Percentiles rank a stretch among this genome's conserved stretches.
These are phyloP conservation scores for Rhizophagus clarus DNA, from an alignment of 192 early-diverging fungal genomes.

Conservation along the genomic window DNA sequence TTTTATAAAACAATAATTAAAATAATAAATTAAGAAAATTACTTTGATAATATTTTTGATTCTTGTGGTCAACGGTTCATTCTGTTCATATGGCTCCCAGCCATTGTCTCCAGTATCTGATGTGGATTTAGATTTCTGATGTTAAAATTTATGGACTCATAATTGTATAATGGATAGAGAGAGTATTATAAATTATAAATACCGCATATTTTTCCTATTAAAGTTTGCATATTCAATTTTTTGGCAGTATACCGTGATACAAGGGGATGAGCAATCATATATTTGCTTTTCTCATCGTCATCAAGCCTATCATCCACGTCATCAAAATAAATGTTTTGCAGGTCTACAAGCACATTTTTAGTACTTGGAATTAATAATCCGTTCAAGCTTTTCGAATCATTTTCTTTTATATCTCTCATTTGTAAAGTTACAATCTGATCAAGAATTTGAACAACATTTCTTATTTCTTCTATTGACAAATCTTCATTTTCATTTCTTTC, in stretches of 20 bases:
- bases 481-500: neutral
- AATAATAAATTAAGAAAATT: too few species aligned
- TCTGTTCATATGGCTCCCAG: conserved; percentile 13
- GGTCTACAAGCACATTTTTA: neutral
- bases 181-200: too few species aligned
- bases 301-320: neutral
- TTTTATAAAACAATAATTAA: too few species aligned
- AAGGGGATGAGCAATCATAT: neutral
- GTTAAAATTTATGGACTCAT: neutral
- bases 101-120: too few species aligned
- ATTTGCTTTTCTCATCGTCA: neutral
- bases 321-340: conserved; percentile 2
- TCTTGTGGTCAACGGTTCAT: neutral
- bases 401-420: neutral
- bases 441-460: neutral
- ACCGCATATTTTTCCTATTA: conserved; percentile 1
- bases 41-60: too few species aligned
- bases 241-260: neutral
- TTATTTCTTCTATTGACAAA: neutral
- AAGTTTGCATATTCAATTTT: neutral
- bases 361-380: neutral
- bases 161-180: neutral
- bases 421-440: neutral
- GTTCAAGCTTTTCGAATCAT: too few species aligned
- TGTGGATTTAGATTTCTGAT: neutral